Evolutionary conservation across 768 basidiomycete genomes (phyloP).

Genomic region (Brasilioporus rufonigricans): DNA sequence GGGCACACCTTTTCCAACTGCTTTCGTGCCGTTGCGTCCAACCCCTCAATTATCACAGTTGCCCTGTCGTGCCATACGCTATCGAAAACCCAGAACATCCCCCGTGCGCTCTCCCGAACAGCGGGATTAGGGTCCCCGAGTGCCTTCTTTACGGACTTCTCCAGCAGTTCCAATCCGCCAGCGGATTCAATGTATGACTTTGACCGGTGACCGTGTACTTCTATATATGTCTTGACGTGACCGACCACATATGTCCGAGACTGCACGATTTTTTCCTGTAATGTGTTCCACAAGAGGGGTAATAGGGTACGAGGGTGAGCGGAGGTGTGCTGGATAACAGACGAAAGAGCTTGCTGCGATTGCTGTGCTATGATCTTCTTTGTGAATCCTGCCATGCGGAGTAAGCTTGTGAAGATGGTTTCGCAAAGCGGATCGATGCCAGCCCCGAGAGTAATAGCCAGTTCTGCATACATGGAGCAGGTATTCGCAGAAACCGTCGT

Average conservation of each 20-base stretch:
- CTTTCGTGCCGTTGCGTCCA: constrained; percentile 72
- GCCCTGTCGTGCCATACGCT: constrained; percentile 73
- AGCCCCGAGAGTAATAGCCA: constrained; percentile 62
- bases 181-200: constrained; percentile 65
- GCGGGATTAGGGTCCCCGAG: constrained; percentile 77
- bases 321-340: constrained; percentile 69
- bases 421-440: constrained; percentile 82
- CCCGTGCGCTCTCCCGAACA: constrained; percentile 71
- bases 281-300: constrained; percentile 60
- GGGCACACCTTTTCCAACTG: constrained; percentile 88
- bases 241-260: constrained; percentile 61
- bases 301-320: constrained; percentile 68
- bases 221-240: constrained; percentile 76
- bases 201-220: constrained; percentile 64
- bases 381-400: constrained; percentile 86
- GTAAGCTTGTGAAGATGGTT: constrained; percentile 64
- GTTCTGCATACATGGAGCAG: constrained; percentile 72
- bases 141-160: constrained; percentile 69
- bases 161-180: constrained; percentile 68
- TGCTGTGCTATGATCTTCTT: constrained; percentile 90
- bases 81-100: constrained; percentile 79
- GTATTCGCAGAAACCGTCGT: constrained; percentile 87
- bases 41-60: constrained; percentile 53
- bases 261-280: constrained; percentile 82
- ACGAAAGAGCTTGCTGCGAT: constrained; percentile 69